Base-by-base conservation (phyloP, 495 filamentous ascomycete genomes). In the Ramalina peruviana region DNA sequence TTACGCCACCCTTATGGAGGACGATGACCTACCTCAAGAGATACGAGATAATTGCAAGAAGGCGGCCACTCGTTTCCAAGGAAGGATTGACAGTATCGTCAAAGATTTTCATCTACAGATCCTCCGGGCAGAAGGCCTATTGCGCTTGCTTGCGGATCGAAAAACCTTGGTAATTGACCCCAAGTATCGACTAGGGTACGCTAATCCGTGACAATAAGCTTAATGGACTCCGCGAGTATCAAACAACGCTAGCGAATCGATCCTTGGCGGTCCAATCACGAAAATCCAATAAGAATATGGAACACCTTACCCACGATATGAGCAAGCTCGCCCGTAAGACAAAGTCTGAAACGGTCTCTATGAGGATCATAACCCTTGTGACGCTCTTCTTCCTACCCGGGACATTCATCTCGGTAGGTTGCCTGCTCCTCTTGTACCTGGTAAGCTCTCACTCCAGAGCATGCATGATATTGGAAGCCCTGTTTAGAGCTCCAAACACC, bases 331-430 rank as follows among this genome's bases (percentile, higher is more conserved):
- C 65, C 20, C 36, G 53, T 13, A 60, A 66, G 50, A 67, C 66
- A 11, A 63, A 66, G 48, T 54, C 55, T 21, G 65, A 69, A 50
- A 67, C 66, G 0, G 55, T 64, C 7, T 67, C 66, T 12, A 69
- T 69, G 65, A 60, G 63, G 27, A 53, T 65, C 49, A 69, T 69
- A 40, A 67, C 66, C 0, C 53, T 69, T n/a, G 63, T 69, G 4
- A 69, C 66, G 7, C 45, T 69, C 17, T 61, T 69, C 50, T 69
- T 69, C 55, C 50, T 67, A 12, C 65, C 66, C 15, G 66, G 65
- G 4, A 69, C 66, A 5, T 69, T 69, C 46, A 54, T 69, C 33
- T 57, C 66, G 16, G 65, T 69, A 64, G 53, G 62, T 51, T 30
- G 19, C 15, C 7, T 25, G 9, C 7, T 33, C 30, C 7, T 33